These are phyloP conservation scores for Borovskyia barvae DNA, from an alignment of 208 protist species.

Conservation along the genomic window DNA sequence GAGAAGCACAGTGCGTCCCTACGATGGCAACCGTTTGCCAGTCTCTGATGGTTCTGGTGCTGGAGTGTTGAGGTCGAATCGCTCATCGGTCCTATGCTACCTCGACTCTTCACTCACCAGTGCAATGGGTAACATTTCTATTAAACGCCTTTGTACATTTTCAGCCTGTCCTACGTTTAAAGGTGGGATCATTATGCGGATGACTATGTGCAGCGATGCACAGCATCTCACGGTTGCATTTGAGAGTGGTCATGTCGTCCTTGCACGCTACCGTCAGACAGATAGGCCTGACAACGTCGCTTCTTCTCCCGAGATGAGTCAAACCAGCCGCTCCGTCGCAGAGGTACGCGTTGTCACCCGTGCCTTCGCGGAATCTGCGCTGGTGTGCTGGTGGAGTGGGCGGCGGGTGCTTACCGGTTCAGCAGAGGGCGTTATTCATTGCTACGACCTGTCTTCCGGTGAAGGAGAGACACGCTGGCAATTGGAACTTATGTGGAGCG, in stretches of 20 bases:
- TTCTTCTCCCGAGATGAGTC: background rate
- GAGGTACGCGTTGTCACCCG: slow-evolving; percentile 40
- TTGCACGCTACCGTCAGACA: slow-evolving; percentile 18
- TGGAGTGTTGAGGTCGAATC: no score
- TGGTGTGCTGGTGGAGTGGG: slow-evolving; percentile 56
- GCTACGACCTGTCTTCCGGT: slow-evolving; percentile 48
- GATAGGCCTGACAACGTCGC: background rate
- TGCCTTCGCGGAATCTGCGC: slow-evolving; percentile 68
- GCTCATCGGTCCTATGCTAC: slow-evolving; percentile 23
- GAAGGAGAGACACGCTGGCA: no score
- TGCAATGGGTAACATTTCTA: slow-evolving; percentile 5
- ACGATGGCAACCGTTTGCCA: no score
- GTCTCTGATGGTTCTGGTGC: no score
- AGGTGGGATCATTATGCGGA: slow-evolving; percentile 75
- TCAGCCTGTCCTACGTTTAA: slow-evolving; percentile 48
- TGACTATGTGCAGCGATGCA: slow-evolving; percentile 42
- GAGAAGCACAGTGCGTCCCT: no score
- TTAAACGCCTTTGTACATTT: slow-evolving; percentile 32
- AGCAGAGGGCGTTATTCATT: slow-evolving; percentile 64
- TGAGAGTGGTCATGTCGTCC: slow-evolving; percentile 75
- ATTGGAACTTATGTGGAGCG: slow-evolving; percentile 44
- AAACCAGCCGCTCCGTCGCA: background rate
- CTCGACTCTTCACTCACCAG: slow-evolving; percentile 5
- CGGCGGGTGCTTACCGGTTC: slow-evolving; percentile 52
- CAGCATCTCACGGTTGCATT: slow-evolving; percentile 46